Evolutionary conservation across 176 grass and related monocot species (phyloP).

Genomic region (Neostapfia colusana): DNA sequence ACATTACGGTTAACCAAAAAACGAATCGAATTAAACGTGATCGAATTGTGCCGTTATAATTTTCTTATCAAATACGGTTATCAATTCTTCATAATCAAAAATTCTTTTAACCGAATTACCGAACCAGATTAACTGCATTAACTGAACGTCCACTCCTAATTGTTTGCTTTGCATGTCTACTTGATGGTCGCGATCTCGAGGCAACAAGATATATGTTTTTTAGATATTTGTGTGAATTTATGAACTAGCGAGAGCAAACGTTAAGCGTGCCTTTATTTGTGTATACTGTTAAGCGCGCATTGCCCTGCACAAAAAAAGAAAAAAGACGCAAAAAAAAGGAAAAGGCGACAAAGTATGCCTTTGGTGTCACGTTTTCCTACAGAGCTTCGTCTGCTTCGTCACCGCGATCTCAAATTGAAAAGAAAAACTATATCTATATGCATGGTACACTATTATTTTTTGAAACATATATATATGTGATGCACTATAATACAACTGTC

Average conservation of each 20-base stretch:
- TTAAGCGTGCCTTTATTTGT: background rate
- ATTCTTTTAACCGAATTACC: too few relatives aligned
- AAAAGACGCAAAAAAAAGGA: background rate
- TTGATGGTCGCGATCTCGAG: background rate
- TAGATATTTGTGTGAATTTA: background rate
- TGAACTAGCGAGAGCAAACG: background rate
- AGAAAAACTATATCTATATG: too few relatives aligned
- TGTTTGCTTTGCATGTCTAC: background rate
- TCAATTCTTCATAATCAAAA: too few relatives aligned
- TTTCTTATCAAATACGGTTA: too few relatives aligned
- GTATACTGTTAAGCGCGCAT: background rate
- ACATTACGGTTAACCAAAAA: too few relatives aligned
- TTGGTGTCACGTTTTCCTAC: background rate
- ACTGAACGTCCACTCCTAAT: too few relatives aligned
- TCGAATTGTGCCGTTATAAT: too few relatives aligned
- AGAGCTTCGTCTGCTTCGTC: background rate
- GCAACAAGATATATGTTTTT: background rate
- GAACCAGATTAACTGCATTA: too few relatives aligned
- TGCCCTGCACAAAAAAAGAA: background rate
- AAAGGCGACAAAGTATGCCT: background rate
- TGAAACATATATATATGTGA: too few relatives aligned
- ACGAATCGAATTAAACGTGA: too few relatives aligned
- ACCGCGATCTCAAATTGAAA: background rate
- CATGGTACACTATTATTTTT: too few relatives aligned
- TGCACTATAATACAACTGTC: too few relatives aligned